A percentile compares a stretch with the other conserved stretches of the same genome.
These are phyloP conservation scores for Podaxis rugospora DNA, from an alignment of 768 basidiomycete genomes.

Conservation along the genomic window DNA sequence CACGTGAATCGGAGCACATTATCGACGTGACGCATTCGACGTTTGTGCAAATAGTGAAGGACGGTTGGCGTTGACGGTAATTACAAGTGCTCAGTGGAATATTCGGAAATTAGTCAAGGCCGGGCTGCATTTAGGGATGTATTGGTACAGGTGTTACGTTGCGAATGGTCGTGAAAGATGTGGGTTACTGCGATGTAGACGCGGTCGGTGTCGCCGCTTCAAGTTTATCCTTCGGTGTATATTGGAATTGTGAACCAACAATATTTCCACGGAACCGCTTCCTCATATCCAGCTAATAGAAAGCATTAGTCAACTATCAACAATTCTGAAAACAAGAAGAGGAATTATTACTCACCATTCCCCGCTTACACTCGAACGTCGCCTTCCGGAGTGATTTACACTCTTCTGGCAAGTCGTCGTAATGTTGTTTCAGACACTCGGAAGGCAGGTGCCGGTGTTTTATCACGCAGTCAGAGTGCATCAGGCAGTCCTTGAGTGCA, in stretches of 20 bases:
- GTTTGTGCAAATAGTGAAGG: neutral
- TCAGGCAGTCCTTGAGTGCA: constrained; percentile 80
- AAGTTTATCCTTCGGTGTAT: constrained; percentile 26
- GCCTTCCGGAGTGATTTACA: constrained; percentile 78
- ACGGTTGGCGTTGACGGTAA: neutral
- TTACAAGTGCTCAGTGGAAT: neutral
- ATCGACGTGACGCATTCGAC: neutral
- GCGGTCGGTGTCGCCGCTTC: neutral
- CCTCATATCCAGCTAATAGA: constrained; percentile 71
- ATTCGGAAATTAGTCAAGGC: neutral
- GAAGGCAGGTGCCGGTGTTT: constrained; percentile 78
- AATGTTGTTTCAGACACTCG: constrained; percentile 75
- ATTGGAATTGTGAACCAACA: constrained; percentile 49
- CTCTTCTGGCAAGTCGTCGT: constrained; percentile 71
- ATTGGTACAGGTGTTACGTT: neutral
- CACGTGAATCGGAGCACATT: neutral
- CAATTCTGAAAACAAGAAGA: neutral
- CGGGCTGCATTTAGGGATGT: too few species aligned
- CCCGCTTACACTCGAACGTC: constrained; percentile 87
- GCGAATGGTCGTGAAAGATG: neutral
- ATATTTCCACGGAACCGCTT: constrained; percentile 78
- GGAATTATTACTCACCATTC: constrained; percentile 57
- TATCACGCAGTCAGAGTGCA: constrained; percentile 83
- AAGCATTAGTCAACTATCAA: neutral
- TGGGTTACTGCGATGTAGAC: constrained; percentile 2